Conservation (phyloP, 108 stramenopile genomes). For the Nitzschia sp. region DNA sequence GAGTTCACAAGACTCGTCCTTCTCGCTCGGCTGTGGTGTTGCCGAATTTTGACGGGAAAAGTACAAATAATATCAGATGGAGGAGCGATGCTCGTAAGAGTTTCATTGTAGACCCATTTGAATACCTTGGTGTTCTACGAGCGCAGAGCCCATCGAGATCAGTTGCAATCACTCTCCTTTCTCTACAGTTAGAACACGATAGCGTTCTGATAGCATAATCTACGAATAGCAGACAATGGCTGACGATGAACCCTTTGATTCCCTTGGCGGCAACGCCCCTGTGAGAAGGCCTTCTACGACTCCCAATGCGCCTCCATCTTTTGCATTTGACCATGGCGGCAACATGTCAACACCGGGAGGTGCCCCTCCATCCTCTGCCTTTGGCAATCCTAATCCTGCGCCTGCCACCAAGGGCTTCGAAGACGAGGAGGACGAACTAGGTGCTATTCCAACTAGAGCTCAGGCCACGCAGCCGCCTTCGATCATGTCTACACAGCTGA, state of each 20-base stretch:
- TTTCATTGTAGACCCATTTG: too few species aligned
- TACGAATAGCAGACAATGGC: slow-evolving; percentile 3
- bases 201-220: too few species aligned
- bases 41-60: too few species aligned
- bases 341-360: background rate
- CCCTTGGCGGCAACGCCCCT: background rate
- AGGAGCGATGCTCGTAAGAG: too few species aligned
- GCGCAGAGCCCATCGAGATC: too few species aligned
- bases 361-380: slow-evolving; percentile 8
- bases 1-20: too few species aligned
- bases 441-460: background rate
- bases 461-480: background rate
- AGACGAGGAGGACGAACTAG: slow-evolving; percentile 1
- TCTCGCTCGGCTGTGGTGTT: too few species aligned
- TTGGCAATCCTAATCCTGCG: background rate
- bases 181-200: too few species aligned
- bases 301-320: slow-evolving; percentile 14
- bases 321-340: slow-evolving; percentile 10
- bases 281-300: background rate
- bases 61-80: too few species aligned
- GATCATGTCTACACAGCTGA: slow-evolving; percentile 2
- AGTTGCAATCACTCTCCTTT: too few species aligned
- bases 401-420: background rate
- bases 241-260: slow-evolving; percentile 22
- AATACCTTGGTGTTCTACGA: too few species aligned